phyloP scores from a whole-genome alignment of 768 basidiomycete genomes.

The Pulveroboletus sp. region DNA sequence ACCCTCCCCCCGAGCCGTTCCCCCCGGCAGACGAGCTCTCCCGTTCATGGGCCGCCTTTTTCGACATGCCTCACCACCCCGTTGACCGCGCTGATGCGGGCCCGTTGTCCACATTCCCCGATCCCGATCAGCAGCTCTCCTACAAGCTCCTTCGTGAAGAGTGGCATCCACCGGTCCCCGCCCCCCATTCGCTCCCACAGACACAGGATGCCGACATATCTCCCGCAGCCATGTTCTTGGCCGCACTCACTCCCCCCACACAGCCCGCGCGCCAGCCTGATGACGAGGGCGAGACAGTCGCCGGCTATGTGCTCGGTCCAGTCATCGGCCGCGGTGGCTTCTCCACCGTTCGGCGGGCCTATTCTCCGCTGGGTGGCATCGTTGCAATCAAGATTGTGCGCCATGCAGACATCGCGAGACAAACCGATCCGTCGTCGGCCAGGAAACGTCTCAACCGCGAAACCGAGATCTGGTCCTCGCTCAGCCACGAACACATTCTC shows the following conservation, averaged over 20 bases:
- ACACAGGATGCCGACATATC: conserved; percentile 35
- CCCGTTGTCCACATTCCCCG: conserved; percentile 10
- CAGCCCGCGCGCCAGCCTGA: conserved; percentile 44
- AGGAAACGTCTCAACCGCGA: conserved; percentile 65
- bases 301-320: conserved; percentile 70
- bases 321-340: conserved; percentile 79
- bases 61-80: neutral
- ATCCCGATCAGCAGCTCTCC: conserved; percentile 27
- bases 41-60: conserved; percentile 9
- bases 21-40: conserved; percentile 1
- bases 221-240: conserved; percentile 72
- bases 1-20: too few relatives aligned
- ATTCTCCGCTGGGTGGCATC: conserved; percentile 54
- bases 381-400: conserved; percentile 85
- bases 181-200: conserved; percentile 5
- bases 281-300: conserved; percentile 60
- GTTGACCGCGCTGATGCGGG: conserved; percentile 1
- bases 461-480: conserved; percentile 64
- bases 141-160: conserved; percentile 12
- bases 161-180: neutral
- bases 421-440: conserved; percentile 42
- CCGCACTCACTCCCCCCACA: conserved; percentile 49
- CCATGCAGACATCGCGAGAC: conserved; percentile 50
- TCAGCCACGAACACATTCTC: conserved; percentile 82
- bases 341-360: conserved; percentile 72